Percentiles rank a stretch among this genome's conserved stretches.
Conservation (phyloP, 2,329 filamentous ascomycete genomes). For the Colletotrichum australisinense region DNA sequence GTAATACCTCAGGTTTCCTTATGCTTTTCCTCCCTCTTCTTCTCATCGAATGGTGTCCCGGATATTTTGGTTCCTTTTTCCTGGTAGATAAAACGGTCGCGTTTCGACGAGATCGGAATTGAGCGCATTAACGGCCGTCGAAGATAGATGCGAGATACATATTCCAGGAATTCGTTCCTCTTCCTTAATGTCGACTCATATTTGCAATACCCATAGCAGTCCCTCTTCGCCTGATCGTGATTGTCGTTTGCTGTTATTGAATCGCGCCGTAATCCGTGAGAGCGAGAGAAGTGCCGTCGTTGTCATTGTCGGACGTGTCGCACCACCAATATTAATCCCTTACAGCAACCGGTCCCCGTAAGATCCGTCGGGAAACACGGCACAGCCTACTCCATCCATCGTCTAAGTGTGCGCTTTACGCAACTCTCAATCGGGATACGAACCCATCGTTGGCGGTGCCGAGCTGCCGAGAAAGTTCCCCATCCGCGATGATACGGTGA, state of each 20-base stretch:
- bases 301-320: neutral
- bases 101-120: conserved; percentile 16
- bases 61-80: conserved; percentile 5
- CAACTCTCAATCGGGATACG: neutral
- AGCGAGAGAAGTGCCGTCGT: neutral
- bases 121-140: conserved; percentile 16
- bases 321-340: neutral
- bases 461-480: conserved; percentile 18
- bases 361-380: conserved; percentile 10
- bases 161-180: neutral
- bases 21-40: too few species aligned
- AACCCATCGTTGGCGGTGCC: conserved; percentile 13
- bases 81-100: conserved; percentile 32
- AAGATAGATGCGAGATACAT: conserved; percentile 24
- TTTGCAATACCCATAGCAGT: neutral
- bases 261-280: neutral
- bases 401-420: neutral
- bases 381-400: conserved; percentile 1
- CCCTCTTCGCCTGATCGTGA: neutral
- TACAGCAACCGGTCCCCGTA: neutral
- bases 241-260: neutral
- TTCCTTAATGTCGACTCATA: conserved; percentile 4
- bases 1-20: conserved; percentile 24
- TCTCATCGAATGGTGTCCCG: conserved; percentile 23
- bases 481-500: neutral